Evolutionary conservation across 2,329 filamentous ascomycete species (phyloP), one percentile per base, ranked within the genome.

Genomic region (Sporothrix dimorphospora): DNA sequence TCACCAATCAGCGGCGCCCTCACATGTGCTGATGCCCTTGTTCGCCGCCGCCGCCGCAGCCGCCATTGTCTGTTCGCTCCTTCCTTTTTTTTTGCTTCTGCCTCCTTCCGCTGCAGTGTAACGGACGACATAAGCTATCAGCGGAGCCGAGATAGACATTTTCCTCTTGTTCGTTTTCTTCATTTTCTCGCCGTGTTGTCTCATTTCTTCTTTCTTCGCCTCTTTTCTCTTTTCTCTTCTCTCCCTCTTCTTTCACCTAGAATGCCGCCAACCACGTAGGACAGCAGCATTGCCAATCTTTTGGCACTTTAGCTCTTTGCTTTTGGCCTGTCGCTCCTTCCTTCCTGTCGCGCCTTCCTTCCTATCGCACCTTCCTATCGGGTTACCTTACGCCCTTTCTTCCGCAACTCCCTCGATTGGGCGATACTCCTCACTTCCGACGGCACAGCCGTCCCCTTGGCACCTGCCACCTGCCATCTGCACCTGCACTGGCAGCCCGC

Each of bases 41-140:
- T 30, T 55, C 24, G 51, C 51, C 51, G 51, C 51, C 59, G 59
- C 38, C 24, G 53, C 27, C 38, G 38, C 59, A 65, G 38, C 38
- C 59, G 59, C 59, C 38, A 45, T 66, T 66, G 63, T 49, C 24
- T 49, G 8, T 19, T 30, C 34, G 14, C 24, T 34, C 8, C 11
- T 30, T 27, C 21, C 2, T 19, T 38, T 59, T 59, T 59, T 19
- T 34, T 42, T 63, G n/a, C 16, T 24, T 34, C 57, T 40, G 57
- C 61, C 24, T 49, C 24, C 2, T 14, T 30, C 27, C n/a, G n/a
- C 42, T 51, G 27, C 63, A 67, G 65, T 66, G 27, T 42, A 24
- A 51, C 45, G 65, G 42, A 51, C 45, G 65, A 67, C 27, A 67
- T 67, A 67, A 67, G 65, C 27, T 40, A 51, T 53, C 65, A 53